phyloP scores from a whole-genome alignment of 495 filamentous ascomycete species.

The Physcia stellaris region DNA sequence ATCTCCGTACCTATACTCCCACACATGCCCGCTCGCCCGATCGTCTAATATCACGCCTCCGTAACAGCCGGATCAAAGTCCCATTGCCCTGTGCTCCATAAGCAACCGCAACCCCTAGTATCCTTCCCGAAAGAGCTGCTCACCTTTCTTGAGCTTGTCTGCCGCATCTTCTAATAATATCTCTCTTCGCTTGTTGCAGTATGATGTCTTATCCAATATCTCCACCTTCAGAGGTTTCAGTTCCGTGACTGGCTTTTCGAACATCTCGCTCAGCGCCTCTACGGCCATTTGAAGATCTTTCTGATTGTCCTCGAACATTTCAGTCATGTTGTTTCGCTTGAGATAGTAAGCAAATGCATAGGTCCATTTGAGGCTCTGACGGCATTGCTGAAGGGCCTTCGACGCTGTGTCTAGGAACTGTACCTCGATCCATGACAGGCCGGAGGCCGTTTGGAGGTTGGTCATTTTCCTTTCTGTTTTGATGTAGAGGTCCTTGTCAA shows the following conservation, averaged over 20 bases:
- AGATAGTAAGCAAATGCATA: conserved; percentile 98
- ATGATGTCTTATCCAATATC: conserved; percentile 94
- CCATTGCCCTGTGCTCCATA: conserved; percentile 20
- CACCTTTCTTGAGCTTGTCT: conserved; percentile 75
- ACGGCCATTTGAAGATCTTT: conserved; percentile 96
- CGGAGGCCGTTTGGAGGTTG: conserved; percentile 77
- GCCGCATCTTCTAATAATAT: conserved; percentile 87
- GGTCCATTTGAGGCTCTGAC: conserved; percentile 97
- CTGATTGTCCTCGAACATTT: conserved; percentile 98
- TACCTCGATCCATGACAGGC: conserved; percentile 98
- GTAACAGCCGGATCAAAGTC: conserved; percentile 21
- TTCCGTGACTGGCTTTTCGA: conserved; percentile 83
- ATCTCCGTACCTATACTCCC: no score
- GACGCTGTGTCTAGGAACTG: conserved; percentile 91
- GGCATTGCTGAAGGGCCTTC: conserved; percentile 85
- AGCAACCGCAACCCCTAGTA: conserved; percentile 3
- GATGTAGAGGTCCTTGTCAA: conserved; percentile 87
- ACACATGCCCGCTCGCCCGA: no score
- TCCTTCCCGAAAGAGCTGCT: conserved; percentile 21
- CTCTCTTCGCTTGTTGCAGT: conserved; percentile 83
- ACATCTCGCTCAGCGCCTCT: conserved; percentile 91
- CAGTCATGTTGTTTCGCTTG: conserved; percentile 83
- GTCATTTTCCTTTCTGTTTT: conserved; percentile 99
- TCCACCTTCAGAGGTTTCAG: conserved; percentile 80
- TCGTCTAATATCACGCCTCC: background rate